These are phyloP conservation scores for Gentiana dahurica DNA, from an alignment of 257 asterid genomes.

Conservation along the genomic window DNA sequence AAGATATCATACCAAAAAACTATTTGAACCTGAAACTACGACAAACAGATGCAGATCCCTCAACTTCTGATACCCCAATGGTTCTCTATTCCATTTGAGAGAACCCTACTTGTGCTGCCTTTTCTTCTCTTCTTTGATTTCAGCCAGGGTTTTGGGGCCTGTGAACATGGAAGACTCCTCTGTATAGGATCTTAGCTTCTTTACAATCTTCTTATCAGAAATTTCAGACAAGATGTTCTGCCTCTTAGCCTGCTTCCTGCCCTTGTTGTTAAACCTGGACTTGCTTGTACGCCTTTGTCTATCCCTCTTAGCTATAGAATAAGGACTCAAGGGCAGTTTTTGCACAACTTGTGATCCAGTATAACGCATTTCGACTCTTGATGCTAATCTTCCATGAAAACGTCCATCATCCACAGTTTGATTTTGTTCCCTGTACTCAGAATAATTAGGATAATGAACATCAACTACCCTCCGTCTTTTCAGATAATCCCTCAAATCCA, in stretches of 20 bases:
- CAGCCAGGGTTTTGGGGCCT: constrained; percentile 30
- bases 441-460: constrained; percentile 7
- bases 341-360: constrained; percentile 7
- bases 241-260: constrained; percentile 13
- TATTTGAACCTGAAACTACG: too few relatives aligned
- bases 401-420: constrained; percentile 2
- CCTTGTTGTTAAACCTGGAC: constrained; percentile 18
- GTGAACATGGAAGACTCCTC: constrained; percentile 13
- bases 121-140: constrained; percentile 29
- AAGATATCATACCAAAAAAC: too few relatives aligned
- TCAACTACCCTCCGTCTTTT: constrained; percentile 15
- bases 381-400: constrained; percentile 20
- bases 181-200: constrained; percentile 2
- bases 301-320: constrained; percentile 4
- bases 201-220: constrained; percentile 11
- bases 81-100: background rate
- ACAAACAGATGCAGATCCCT: too few relatives aligned
- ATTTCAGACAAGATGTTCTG: constrained; percentile 13
- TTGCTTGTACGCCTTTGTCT: constrained; percentile 11
- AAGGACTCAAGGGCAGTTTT: background rate
- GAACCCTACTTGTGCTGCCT: background rate
- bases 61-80: background rate
- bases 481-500: constrained; percentile 27
- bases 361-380: constrained; percentile 14
- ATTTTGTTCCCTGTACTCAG: constrained; percentile 10